Conservation (phyloP, 768 basidiomycete species). For the Ramaria sp. region DNA sequence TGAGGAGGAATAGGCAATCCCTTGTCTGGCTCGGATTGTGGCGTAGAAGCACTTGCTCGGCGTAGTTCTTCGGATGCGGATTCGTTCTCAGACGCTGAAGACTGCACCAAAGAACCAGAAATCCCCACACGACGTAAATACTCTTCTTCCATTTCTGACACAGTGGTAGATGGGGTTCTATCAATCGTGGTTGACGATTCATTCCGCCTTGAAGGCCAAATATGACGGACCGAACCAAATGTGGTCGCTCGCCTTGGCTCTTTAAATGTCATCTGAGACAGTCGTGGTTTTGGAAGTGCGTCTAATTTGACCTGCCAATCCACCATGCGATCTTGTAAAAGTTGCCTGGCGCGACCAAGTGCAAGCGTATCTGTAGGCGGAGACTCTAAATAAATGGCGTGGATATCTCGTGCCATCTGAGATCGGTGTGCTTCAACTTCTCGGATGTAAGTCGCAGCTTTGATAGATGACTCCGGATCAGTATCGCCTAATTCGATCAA, state of each 20-base stretch:
- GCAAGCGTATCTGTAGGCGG: slow-evolving; percentile 76
- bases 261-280: slow-evolving; percentile 35
- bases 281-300: slow-evolving; percentile 63
- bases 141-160: slow-evolving; percentile 68
- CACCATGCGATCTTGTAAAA: slow-evolving; percentile 86
- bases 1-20: background rate
- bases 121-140: slow-evolving; percentile 25
- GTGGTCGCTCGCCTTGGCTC: slow-evolving; percentile 45
- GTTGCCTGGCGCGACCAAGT: slow-evolving; percentile 75
- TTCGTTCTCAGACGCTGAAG: slow-evolving; percentile 27
- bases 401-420: slow-evolving; percentile 63
- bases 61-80: slow-evolving; percentile 46
- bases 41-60: background rate
- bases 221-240: slow-evolving; percentile 58
- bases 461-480: slow-evolving; percentile 40
- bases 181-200: slow-evolving; percentile 46
- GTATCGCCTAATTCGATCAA: slow-evolving; percentile 77
- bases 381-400: slow-evolving; percentile 72
- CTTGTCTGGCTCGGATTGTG: background rate
- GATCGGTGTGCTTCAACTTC: slow-evolving; percentile 56
- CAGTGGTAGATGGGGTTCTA: slow-evolving; percentile 47
- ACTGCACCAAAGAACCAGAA: slow-evolving; percentile 21
- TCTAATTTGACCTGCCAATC: slow-evolving; percentile 96
- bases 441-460: slow-evolving; percentile 50
- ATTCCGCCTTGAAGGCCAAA: slow-evolving; percentile 51